Percentiles rank a stretch among this genome's conserved stretches.
Evolutionary conservation across 2,329 filamentous ascomycete species (phyloP).

Genomic region (Zalaria sp.): DNA sequence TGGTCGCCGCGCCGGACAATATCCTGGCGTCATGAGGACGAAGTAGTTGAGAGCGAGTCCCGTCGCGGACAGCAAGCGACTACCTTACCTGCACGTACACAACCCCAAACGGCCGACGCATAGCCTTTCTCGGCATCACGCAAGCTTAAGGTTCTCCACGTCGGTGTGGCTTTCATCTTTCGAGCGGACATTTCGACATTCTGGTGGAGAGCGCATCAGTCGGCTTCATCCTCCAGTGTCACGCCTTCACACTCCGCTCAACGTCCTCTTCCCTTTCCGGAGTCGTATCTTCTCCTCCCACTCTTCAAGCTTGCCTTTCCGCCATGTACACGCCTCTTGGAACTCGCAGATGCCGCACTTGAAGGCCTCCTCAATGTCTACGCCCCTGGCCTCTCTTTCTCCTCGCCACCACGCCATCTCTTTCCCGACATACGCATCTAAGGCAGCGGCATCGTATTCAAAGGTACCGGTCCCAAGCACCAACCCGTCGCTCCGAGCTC

Average conservation of each 20-base stretch:
- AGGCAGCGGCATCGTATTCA: constrained; percentile 47
- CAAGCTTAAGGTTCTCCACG: not conserved
- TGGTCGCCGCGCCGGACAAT: not conserved
- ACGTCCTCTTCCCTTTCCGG: constrained; percentile 3
- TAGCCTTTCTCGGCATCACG: not conserved
- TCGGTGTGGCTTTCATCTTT: not conserved
- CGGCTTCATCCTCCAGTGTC: not conserved
- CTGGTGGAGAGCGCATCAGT: not conserved
- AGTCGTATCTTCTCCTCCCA: constrained; percentile 18
- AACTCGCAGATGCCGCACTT: constrained; percentile 85
- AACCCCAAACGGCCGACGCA: too few relatives aligned
- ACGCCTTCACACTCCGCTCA: constrained; percentile 7
- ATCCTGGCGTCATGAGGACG: not conserved
- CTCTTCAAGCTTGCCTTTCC: constrained; percentile 53
- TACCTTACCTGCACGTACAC: too few relatives aligned
- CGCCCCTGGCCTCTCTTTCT: constrained; percentile 55
- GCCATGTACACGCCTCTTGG: constrained; percentile 63
- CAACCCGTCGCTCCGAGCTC: constrained; percentile 30
- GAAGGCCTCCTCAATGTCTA: constrained; percentile 70
- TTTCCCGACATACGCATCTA: constrained; percentile 52
- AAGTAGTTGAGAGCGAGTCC: not conserved
- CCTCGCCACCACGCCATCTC: constrained; percentile 86
- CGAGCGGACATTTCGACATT: not conserved
- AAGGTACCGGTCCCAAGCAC: constrained; percentile 48
- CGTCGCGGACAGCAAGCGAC: not conserved